A percentile compares a stretch with the other conserved stretches of the same genome.
phyloP scores from a whole-genome alignment of 768 basidiomycete species.

The Botryobasidium botryosum region DNA sequence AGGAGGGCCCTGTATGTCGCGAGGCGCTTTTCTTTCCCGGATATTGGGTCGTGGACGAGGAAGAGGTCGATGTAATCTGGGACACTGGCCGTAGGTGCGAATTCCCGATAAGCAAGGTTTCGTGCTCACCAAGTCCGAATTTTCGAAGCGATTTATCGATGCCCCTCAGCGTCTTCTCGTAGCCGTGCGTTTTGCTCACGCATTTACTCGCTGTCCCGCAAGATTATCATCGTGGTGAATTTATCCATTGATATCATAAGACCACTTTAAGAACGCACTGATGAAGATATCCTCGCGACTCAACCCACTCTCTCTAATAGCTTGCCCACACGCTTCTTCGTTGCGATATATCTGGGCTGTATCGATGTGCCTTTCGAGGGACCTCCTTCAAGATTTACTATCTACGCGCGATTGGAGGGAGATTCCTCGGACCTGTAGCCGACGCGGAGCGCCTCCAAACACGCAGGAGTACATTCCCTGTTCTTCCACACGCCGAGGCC shows the following conservation, averaged over 20 bases:
- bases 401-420: not conserved
- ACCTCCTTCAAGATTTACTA: not conserved
- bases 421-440: slow-evolving; percentile 38
- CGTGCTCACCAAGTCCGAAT: slow-evolving; percentile 37
- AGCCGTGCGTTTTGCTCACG: slow-evolving; percentile 38
- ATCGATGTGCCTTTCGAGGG: slow-evolving; percentile 44
- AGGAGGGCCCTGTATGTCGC: slow-evolving; percentile 53
- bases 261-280: slow-evolving; percentile 30
- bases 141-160: slow-evolving; percentile 43
- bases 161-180: slow-evolving; percentile 38
- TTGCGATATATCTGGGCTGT: slow-evolving; percentile 48
- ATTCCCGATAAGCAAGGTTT: not conserved
- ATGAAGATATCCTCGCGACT: slow-evolving; percentile 48
- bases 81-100: slow-evolving; percentile 9
- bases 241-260: not conserved
- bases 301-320: slow-evolving; percentile 29
- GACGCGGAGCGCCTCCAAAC: slow-evolving; percentile 41
- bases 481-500: slow-evolving; percentile 62
- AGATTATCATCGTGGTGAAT: not conserved
- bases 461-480: slow-evolving; percentile 35
- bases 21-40: slow-evolving; percentile 47
- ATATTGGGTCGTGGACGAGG: slow-evolving; percentile 57
- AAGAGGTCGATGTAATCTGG: slow-evolving; percentile 55
- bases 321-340: slow-evolving; percentile 15
- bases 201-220: slow-evolving; percentile 44